Percentiles rank a stretch among this genome's conserved stretches.
Evolutionary conservation across 2,329 filamentous ascomycete species (phyloP).

Genomic region (Fusarium chlamydosporum): DNA sequence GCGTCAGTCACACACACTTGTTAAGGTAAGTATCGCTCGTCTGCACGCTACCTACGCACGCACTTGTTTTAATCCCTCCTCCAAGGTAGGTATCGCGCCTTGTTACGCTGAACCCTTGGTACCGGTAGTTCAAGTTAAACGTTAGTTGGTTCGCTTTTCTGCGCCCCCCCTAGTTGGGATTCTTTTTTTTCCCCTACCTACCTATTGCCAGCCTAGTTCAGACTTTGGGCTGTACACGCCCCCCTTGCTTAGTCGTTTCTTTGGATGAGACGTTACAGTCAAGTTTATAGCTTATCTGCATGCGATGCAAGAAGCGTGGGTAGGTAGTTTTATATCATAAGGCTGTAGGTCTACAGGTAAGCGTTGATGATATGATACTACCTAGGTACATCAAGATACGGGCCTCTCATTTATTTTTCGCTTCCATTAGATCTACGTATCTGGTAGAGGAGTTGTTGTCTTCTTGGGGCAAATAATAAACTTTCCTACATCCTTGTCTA

Average conservation of each 20-base stretch:
- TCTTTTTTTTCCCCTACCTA: conserved; percentile 11
- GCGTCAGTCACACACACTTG: conserved; percentile 48
- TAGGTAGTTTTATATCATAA: conserved; percentile 7
- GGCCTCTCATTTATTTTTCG: conserved; percentile 1
- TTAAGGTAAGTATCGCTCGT: conserved; percentile 1
- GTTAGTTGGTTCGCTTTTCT: conserved; percentile 34
- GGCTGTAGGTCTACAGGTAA: conserved; percentile 14
- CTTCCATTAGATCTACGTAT: not conserved
- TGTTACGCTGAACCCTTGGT: conserved; percentile 22
- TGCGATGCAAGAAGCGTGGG: conserved; percentile 11
- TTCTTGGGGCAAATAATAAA: not conserved
- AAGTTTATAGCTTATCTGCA: conserved; percentile 27
- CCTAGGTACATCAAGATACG: not conserved
- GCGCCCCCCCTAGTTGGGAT: conserved; percentile 23
- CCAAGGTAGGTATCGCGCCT: not conserved
- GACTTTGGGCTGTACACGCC: conserved; percentile 28
- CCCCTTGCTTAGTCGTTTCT: conserved; percentile 37
- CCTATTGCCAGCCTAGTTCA: conserved; percentile 8
- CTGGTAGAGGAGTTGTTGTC: not conserved
- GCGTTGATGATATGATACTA: conserved; percentile 3
- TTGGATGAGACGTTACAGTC: conserved; percentile 28
- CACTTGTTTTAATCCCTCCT: conserved; percentile 12
- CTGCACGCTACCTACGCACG: conserved; percentile 36
- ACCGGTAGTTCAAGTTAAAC: conserved; percentile 12
- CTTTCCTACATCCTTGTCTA: conserved; percentile 24